Base-by-base conservation (phyloP, 352 stramenopile species). In the Phytopythium sindhum region DNA sequence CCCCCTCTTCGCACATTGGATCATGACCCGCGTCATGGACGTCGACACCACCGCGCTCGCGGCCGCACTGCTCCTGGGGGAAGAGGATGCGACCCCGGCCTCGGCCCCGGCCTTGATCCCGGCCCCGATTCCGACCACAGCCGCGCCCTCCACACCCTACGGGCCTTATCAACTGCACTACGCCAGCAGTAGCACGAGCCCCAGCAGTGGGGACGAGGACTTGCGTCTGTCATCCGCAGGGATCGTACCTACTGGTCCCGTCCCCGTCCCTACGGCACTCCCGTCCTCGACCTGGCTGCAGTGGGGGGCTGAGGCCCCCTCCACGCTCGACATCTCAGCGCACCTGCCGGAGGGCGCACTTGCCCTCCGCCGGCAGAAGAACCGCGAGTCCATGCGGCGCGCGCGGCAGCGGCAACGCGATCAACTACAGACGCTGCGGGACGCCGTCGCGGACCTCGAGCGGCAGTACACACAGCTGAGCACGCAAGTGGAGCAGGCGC, bases 371-470 rank as follows among this genome's bases (percentile, higher is more conserved):
- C 66, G 78, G 0, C 67, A 75, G 48, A 82, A 83, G 64, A 87
- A 87, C 60, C 75, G 78, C 50, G 78, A 84, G 60, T 85, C 75
- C 61, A 87, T 87, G 78, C 73, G 74, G 26, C 73, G 78, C 45
- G 80, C 78, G 19, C 68, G 78, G 2, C 78, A 87, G 57, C 78
- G 78, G 0, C 67, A 83, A 67, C 63, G 74, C 14, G 74, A 84
- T 54, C 68, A 83, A 47, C 54, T 87, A 47, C 68, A 85, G 41
- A 44, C 68, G 7, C 70, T 87, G 45, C 70, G 67, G 4, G 64
- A 75, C 56, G 77, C 67, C 1, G 74, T 85, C 31, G 58, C 54
- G 19, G 64, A 73, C 6, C 68, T 88, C 2, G 76, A 88, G 52
- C 12, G 59, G 29, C 69, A 85, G 44, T 88, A 88, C 63, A 63